phyloP scores from a whole-genome alignment of 768 basidiomycete species.

The Macrolepiota albuminosa region DNA sequence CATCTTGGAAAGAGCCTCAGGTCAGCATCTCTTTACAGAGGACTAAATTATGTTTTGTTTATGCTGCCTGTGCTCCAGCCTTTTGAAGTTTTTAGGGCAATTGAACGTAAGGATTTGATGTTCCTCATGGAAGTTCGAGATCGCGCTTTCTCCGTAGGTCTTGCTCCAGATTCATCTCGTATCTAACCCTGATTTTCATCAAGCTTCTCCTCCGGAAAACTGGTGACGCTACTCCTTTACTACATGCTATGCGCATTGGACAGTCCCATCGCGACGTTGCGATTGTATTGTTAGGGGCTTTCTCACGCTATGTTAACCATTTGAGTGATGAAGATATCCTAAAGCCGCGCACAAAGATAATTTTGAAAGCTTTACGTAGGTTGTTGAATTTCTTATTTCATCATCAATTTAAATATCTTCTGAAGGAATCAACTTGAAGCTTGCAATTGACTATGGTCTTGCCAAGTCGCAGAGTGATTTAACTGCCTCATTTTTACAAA shows the following conservation, averaged over 20 bases:
- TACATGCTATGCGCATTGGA: slow-evolving; percentile 86
- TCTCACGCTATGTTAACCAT: slow-evolving; percentile 89
- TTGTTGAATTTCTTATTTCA: slow-evolving; percentile 3
- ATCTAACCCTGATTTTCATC: not conserved
- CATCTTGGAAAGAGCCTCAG: slow-evolving; percentile 51
- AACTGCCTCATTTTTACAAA: slow-evolving; percentile 90
- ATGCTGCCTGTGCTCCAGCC: slow-evolving; percentile 24
- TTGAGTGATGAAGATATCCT: slow-evolving; percentile 77
- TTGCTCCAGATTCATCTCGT: not conserved
- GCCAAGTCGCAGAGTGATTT: slow-evolving; percentile 78
- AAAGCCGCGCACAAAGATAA: slow-evolving; percentile 60
- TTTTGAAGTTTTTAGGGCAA: slow-evolving; percentile 71
- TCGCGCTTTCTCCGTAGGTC: slow-evolving; percentile 69
- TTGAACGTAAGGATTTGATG: slow-evolving; percentile 80
- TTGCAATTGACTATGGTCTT: slow-evolving; percentile 87
- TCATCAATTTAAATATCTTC: not conserved
- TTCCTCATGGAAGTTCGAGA: slow-evolving; percentile 83
- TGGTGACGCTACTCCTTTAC: slow-evolving; percentile 81
- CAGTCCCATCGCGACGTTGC: slow-evolving; percentile 75
- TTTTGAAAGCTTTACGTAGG: slow-evolving; percentile 78
- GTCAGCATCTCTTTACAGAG: slow-evolving; percentile 21
- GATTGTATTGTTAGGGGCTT: slow-evolving; percentile 82
- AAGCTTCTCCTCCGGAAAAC: slow-evolving; percentile 80
- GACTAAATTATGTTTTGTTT: not conserved
- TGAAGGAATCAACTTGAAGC: slow-evolving; percentile 73